A percentile compares a stretch with the other conserved stretches of the same genome.
These are phyloP conservation scores for Micractinium sp. DNA, from an alignment of 139 green algal species.

Conservation along the genomic window DNA sequence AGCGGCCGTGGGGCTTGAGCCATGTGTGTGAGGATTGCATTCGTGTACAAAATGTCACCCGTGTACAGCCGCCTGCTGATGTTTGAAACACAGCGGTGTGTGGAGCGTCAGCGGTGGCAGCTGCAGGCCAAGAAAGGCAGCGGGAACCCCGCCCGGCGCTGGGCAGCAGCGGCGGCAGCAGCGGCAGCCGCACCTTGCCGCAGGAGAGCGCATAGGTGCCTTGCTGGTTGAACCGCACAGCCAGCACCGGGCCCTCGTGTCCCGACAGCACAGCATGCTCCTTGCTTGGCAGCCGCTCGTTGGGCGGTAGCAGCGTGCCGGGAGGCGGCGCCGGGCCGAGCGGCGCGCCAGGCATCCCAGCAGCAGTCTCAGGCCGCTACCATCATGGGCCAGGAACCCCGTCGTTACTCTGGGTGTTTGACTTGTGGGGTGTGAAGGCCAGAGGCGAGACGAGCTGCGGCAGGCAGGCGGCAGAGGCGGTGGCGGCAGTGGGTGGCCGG, in stretches of 20 bases:
- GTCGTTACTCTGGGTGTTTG: no score
- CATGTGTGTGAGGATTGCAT: no score
- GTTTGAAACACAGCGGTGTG: not conserved
- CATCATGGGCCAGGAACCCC: no score
- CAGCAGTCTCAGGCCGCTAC: no score
- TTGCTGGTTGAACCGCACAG: slow-evolving; percentile 83
- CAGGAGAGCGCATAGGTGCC: slow-evolving; percentile 88
- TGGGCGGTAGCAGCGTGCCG: slow-evolving; percentile 20
- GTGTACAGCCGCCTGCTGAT: not conserved
- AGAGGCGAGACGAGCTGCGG: not conserved
- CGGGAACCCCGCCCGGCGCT: not conserved
- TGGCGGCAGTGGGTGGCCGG: not conserved
- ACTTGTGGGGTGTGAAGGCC: no score
- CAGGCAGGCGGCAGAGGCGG: not conserved
- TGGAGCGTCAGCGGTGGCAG: not conserved
- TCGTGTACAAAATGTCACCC: no score
- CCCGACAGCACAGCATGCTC: slow-evolving; percentile 56
- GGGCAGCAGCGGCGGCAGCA: not conserved
- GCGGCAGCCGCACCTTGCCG: slow-evolving; percentile 70
- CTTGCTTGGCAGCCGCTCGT: slow-evolving; percentile 28
- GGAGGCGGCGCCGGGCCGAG: slow-evolving; percentile 30
- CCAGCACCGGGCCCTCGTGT: slow-evolving; percentile 86
- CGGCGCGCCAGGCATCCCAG: not conserved
- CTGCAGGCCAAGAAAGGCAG: not conserved
- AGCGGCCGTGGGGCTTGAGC: no score